A percentile compares a stretch with the other conserved stretches of the same genome.
Evolutionary conservation across 129 eudicot genomes (phyloP).

Genomic region (Tanacetum coccineum): DNA sequence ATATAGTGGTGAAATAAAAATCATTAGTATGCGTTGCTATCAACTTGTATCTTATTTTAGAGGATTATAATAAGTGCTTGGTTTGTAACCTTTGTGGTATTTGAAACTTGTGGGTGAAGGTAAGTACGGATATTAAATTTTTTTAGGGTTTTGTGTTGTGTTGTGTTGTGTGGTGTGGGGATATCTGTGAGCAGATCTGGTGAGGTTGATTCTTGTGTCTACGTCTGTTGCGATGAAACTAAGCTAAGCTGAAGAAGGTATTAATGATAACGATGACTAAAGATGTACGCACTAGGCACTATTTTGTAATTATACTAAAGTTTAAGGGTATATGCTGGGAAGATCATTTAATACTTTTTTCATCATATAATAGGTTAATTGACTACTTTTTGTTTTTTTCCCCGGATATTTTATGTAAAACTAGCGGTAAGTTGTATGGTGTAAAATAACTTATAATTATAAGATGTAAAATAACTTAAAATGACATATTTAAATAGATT

Average conservation of each 20-base stretch:
- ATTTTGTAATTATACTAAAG: background rate
- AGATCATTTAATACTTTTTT: background rate
- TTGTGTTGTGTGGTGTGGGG: conserved; percentile 12
- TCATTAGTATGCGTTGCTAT: conserved; percentile 38
- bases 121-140: conserved; percentile 22
- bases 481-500: too few species aligned
- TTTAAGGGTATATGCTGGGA: conserved; percentile 3
- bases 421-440: too few species aligned
- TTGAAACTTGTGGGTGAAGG: conserved; percentile 57
- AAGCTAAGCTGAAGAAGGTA: conserved; percentile 21
- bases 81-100: conserved; percentile 46
- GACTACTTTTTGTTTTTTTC: too few species aligned
- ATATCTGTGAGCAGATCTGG: conserved; percentile 44
- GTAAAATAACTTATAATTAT: too few species aligned
- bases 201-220: conserved; percentile 28
- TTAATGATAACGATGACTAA: conserved; percentile 32
- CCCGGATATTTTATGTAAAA: too few species aligned
- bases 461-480: too few species aligned
- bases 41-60: conserved; percentile 16
- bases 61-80: conserved; percentile 39
- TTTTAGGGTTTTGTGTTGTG: conserved; percentile 10
- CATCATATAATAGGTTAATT: background rate
- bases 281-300: background rate
- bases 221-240: conserved; percentile 23
- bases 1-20: conserved; percentile 38